phyloP scores from a whole-genome alignment of 177 flowering plant genomes.

The Vitis hybrid region DNA sequence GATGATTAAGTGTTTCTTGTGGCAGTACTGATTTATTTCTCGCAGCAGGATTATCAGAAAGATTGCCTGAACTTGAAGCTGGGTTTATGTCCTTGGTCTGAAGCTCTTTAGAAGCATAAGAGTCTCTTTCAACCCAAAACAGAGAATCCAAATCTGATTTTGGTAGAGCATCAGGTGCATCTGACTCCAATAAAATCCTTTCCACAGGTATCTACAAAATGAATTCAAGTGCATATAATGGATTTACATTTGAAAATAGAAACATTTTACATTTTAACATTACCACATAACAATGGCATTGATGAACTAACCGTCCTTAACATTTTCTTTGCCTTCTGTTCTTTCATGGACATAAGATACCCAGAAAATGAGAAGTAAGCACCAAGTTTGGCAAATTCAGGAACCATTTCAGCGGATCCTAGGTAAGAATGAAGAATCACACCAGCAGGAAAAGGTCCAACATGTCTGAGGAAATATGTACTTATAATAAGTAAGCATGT shows the following conservation, averaged over 20 bases:
- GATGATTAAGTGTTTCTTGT: conserved; percentile 74
- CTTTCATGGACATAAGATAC: conserved; percentile 68
- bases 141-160: conserved; percentile 37
- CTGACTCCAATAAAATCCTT: conserved; percentile 84
- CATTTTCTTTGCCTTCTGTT: conserved; percentile 81
- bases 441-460: conserved; percentile 92
- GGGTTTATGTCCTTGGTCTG: conserved; percentile 24
- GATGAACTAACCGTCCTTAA: conserved; percentile 50
- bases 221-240: neutral
- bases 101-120: conserved; percentile 29
- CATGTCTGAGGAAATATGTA: conserved; percentile 26
- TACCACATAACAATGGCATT: neutral
- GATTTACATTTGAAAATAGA: neutral
- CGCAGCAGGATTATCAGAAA: conserved; percentile 13
- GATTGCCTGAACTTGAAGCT: conserved; percentile 10
- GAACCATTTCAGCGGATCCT: conserved; percentile 98
- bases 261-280: neutral
- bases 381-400: conserved; percentile 79
- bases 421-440: conserved; percentile 87
- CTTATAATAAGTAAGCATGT: neutral
- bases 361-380: conserved; percentile 99
- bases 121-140: conserved; percentile 52
- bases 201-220: conserved; percentile 65
- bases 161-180: conserved; percentile 96
- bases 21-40: conserved; percentile 31